Percentiles rank a stretch among this genome's conserved stretches.
Conservation (phyloP, 2,329 filamentous ascomycete genomes). For the Fusarium longipes region DNA sequence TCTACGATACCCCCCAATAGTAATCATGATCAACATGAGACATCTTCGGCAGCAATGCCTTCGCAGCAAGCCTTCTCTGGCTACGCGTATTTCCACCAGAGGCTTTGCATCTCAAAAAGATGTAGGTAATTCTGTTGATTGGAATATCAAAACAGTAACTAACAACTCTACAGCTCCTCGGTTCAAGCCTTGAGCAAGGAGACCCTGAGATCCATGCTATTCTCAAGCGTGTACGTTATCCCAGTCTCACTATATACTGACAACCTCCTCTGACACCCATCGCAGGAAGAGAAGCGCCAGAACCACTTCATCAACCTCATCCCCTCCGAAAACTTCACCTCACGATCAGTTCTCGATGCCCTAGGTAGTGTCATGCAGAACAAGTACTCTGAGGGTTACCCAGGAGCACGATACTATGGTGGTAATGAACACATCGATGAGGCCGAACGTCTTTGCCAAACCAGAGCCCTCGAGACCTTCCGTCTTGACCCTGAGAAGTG, state of each 20-base stretch:
- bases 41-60: slow-evolving; percentile 43
- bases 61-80: slow-evolving; percentile 40
- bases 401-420: slow-evolving; percentile 92
- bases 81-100: slow-evolving; percentile 33
- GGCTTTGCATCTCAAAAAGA: slow-evolving; percentile 42
- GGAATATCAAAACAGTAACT: neutral
- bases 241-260: neutral
- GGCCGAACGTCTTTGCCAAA: slow-evolving; percentile 86
- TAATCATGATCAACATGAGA: slow-evolving; percentile 42
- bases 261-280: neutral
- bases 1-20: slow-evolving; percentile 10
- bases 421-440: slow-evolving; percentile 95
- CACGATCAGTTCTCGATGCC: slow-evolving; percentile 87
- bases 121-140: slow-evolving; percentile 5
- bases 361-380: slow-evolving; percentile 94
- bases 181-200: slow-evolving; percentile 78
- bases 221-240: slow-evolving; percentile 77
- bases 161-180: slow-evolving; percentile 71
- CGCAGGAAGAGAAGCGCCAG: slow-evolving; percentile 88
- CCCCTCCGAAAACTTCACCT: slow-evolving; percentile 92
- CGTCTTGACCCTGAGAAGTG: slow-evolving; percentile 84
- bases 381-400: slow-evolving; percentile 98
- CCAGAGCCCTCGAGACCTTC: slow-evolving; percentile 86
- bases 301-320: slow-evolving; percentile 98
- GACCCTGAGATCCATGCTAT: slow-evolving; percentile 87